Conservation (phyloP, 169 alveolate genomes). For the Eimeria praecox region DNA sequence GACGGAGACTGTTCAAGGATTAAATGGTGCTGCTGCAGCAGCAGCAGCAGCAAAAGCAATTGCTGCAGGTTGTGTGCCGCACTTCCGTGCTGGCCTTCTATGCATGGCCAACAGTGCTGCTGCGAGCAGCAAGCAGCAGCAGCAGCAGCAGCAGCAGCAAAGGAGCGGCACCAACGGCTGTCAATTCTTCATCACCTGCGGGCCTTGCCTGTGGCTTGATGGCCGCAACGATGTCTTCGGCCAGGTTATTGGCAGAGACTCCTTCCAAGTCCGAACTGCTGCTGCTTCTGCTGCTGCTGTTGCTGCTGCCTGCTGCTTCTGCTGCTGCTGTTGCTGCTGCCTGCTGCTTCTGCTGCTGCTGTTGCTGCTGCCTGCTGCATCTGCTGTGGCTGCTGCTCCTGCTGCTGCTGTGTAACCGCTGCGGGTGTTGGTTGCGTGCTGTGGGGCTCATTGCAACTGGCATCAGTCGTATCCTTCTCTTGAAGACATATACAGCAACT, state of each 20-base stretch:
- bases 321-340: neutral
- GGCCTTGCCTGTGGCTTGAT: constrained; percentile 97
- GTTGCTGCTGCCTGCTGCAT: neutral
- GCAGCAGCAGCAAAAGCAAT: constrained; percentile 49
- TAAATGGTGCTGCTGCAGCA: constrained; percentile 14
- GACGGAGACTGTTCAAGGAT: constrained; percentile 1
- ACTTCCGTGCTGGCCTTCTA: constrained; percentile 95
- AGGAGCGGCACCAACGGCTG: constrained; percentile 92
- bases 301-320: neutral
- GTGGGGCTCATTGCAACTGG: too few relatives aligned
- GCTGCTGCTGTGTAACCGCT: neutral
- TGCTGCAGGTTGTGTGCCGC: constrained; percentile 91
- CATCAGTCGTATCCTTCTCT: too few relatives aligned
- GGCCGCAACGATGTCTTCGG: constrained; percentile 93
- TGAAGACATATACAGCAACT: too few relatives aligned
- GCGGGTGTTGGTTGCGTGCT: too few relatives aligned
- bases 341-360: neutral
- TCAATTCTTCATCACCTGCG: constrained; percentile 98
- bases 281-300: neutral
- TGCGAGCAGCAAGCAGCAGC: constrained; percentile 24
- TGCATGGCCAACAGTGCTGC: constrained; percentile 95
- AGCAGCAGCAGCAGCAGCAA: constrained; percentile 27
- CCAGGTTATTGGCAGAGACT: constrained; percentile 83
- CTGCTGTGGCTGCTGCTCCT: neutral
- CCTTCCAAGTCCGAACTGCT: constrained; percentile 48